Base-by-base conservation (phyloP, 306 rosid genomes). In the Vicia faba region DNA sequence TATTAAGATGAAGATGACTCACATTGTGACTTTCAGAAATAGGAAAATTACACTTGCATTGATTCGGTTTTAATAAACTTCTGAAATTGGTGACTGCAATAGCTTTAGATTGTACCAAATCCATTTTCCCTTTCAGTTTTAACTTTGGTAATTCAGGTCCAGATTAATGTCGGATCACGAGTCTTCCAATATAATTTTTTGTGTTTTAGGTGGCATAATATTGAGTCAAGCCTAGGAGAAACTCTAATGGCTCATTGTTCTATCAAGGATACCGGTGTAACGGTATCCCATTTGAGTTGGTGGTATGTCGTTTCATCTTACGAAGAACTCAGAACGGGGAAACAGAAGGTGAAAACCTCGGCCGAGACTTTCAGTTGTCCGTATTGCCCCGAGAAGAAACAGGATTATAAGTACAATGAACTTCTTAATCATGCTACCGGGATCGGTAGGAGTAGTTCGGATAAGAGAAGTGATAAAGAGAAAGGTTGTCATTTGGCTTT, bases 401-500 rank as follows among this genome's bases (percentile, higher is more conserved):
- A 82, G 19, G 88, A 65, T 75, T 95, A 71, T 75, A 65, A 49
- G 60, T 83, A 78, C 36, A 82, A 64, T 63, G 99, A 95, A 15
- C 84, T 91, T 51, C 82, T 90, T 36, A 89, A 95, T 64, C 99
- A 95, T 86, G 96, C 99, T 56, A 71, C 92, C 66, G 99, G 88
- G 48, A 96, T 95, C 54, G 96, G 97, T 58, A 87, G 83, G 60
- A 95, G 99, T 75, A 64, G 71, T 75, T 88, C 97, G 10, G 81
- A 79, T 2, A 95, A 86, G 83, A 89, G 95, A 82, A 75, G 82
- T 74, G 70, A 80, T 5, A 86, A 80, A 71, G 95, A 88, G 39
- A 95, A 88, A 86, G 96, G 89, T 35, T 84, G 84, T 54, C 99
- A 95, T 78, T 70, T 84, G 63, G 99, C 99, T 72, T 80, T 95